These are phyloP conservation scores for Scheffersomyces stipitis DNA, from an alignment of 805 yeast species.

Conservation along the genomic window DNA sequence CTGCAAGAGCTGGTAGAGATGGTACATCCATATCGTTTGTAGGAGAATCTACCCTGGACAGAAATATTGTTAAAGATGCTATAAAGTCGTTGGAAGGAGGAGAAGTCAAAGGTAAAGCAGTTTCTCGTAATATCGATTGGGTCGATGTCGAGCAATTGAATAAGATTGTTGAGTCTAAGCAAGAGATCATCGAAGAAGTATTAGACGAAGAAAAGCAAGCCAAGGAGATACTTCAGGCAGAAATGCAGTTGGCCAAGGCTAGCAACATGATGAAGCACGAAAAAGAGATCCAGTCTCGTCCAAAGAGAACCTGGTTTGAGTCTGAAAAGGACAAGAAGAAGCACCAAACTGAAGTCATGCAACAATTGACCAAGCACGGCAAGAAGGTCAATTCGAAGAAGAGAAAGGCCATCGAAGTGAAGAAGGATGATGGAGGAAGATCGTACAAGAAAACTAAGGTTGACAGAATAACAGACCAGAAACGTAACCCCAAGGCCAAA, in stretches of 20 bases:
- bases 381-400: constrained; percentile 64
- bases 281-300: constrained; percentile 83
- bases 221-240: constrained; percentile 84
- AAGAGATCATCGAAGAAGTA: constrained; percentile 67
- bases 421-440: constrained; percentile 51
- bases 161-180: constrained; percentile 58
- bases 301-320: constrained; percentile 97
- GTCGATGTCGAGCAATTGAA: constrained; percentile 69
- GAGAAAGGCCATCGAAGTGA: constrained; percentile 67
- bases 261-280: constrained; percentile 78
- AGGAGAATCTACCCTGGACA: constrained; percentile 85
- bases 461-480: constrained; percentile 60
- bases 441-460: constrained; percentile 76
- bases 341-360: constrained; percentile 35
- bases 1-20: constrained; percentile 98
- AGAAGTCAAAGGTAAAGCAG: constrained; percentile 51
- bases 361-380: constrained; percentile 47
- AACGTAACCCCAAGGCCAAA: constrained; percentile 24
- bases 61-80: constrained; percentile 88
- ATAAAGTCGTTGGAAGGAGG: constrained; percentile 57
- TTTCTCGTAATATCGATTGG: constrained; percentile 96
- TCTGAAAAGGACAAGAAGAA: constrained; percentile 52
- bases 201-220: constrained; percentile 85
- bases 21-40: constrained; percentile 93
- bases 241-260: constrained; percentile 85